Evolutionary conservation across 1,139 yeast genomes (phyloP), one percentile per base, ranked within the genome.

Genomic region (Suhomyces yuchorum): DNA sequence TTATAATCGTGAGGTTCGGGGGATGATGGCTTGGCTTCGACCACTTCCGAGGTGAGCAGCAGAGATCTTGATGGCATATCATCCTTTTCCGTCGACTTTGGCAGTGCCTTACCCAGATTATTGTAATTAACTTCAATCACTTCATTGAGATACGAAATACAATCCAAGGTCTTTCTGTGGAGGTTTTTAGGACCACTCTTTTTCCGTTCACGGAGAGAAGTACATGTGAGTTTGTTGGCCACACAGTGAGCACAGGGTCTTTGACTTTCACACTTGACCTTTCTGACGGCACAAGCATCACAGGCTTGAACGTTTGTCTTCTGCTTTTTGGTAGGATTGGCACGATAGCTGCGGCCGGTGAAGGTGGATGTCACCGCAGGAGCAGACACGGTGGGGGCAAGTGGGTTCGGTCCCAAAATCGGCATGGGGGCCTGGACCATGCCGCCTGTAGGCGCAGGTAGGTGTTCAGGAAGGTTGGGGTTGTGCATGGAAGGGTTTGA

Each of bases 241-340:
- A 67, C 61, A 57, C 80, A 75, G 54, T 71, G 78, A 33, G 58
- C 48, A 56, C 80, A 75, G 1, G 79, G 80, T 39, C 77, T 60
- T 36, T 58, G 55, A n/a, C 61, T 61, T 41, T 72, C 78, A 58
- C 80, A 75, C 51, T 68, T 67, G 32, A 73, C 75, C 56, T 75
- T 75, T 28, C 78, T 54, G n/a, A 68, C 62, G 19, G 78, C 75
- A 61, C 80, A 75, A 15, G 74, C 75, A 52, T 75, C 80, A 53
- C 80, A 75, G 4, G 80, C 60, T 14, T 56, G 51, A 14, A 55
- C 55, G 37, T 50, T 55, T 9, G 55, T 42, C 37, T 51, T 52
- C 22, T 55, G 50, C 40, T 54, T 53, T 20, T 51, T 53, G 39
- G 48, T 50, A 19, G 47, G 46, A 33, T 48, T 41, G 18, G 45